Base-by-base conservation (phyloP, 306 rosid genomes). In the Datisca glomerata region DNA sequence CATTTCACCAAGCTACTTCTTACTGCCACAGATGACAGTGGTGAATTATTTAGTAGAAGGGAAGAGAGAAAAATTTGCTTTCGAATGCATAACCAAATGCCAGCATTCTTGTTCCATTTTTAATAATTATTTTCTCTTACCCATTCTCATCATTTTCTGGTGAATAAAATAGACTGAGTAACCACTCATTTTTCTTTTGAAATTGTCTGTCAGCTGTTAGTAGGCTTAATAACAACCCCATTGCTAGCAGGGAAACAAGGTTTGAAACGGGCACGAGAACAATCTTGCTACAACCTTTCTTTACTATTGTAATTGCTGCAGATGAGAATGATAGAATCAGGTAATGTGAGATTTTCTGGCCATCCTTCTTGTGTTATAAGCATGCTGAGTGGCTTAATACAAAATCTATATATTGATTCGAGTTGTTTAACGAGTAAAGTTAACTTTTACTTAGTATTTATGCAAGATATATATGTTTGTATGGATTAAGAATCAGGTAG, bases 261-360 rank as follows among this genome's bases (percentile, higher is more conserved):
- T 75, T 70, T 44, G 82, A 70, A 51, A 63, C 56, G 8, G 96
- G 86, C 25, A 80, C 94, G 14, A 92, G 78, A 55, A 64, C 74
- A 25, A 65, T 64, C 33, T 64, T 91, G 86, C 71, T 91, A 55
- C 93, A 84, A 41, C 94, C 98, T 47, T 91, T 85, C 53, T 80
- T 96, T 57, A 94, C 96, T 45, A 60, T 91, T 37, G 94, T 85
- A 41, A 67, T 91, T 33, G 96, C 87, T 39, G 98, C 87, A 14
- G 96, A 91, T 41, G 96, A 80, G 73, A 84, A 80, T 66, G 98
- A 91, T 66, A 74, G 85, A 13, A 84, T 91, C 55, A 81, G 98
- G 98, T 91, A 65, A n/a, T n/a, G n/a, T n/a, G n/a, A n/a, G n/a
- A n/a, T n/a, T n/a, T n/a, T n/a, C n/a, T n/a, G n/a, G n/a, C n/a